Percentiles rank a stretch among this genome's conserved stretches.
These are phyloP conservation scores for Limonium bicolor DNA, from an alignment of 148 eudicot genomes.

Conservation along the genomic window DNA sequence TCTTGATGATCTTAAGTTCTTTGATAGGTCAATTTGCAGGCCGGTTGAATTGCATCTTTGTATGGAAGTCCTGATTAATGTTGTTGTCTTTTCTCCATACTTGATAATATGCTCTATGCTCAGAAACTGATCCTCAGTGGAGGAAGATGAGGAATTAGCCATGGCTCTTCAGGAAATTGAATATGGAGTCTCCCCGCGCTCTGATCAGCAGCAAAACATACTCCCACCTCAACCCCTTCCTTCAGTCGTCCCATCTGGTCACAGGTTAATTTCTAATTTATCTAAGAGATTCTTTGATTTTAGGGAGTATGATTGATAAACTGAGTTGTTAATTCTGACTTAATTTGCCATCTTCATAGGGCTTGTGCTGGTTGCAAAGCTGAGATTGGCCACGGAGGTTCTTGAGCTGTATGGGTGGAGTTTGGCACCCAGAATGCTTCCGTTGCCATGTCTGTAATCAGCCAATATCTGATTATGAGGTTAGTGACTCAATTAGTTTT, in stretches of 20 bases:
- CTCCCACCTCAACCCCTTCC: constrained; percentile 41
- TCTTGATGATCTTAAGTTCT: constrained; percentile 1
- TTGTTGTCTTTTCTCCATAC: neutral
- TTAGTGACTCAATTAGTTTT: neutral
- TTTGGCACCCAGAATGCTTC: constrained; percentile 89
- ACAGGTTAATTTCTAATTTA: constrained; percentile 24
- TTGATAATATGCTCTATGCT: neutral
- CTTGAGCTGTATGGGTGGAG: constrained; percentile 65
- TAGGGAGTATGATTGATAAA: no score
- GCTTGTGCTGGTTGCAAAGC: constrained; percentile 63
- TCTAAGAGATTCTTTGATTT: no score
- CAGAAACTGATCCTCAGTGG: constrained; percentile 43
- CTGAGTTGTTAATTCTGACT: neutral
- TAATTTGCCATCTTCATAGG: constrained; percentile 14
- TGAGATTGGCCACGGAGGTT: constrained; percentile 69
- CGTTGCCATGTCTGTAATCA: constrained; percentile 58
- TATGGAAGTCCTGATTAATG: neutral
- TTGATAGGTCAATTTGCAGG: neutral
- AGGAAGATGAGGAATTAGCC: constrained; percentile 72
- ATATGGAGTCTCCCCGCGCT: constrained; percentile 32
- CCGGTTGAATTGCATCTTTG: neutral
- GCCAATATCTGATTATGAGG: constrained; percentile 72
- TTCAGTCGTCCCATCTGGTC: constrained; percentile 38
- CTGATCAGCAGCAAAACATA: constrained; percentile 17
- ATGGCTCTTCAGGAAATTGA: constrained; percentile 61